These are phyloP conservation scores for Metarhizium rileyi DNA, from an alignment of 2,329 filamentous ascomycete species.

Conservation along the genomic window DNA sequence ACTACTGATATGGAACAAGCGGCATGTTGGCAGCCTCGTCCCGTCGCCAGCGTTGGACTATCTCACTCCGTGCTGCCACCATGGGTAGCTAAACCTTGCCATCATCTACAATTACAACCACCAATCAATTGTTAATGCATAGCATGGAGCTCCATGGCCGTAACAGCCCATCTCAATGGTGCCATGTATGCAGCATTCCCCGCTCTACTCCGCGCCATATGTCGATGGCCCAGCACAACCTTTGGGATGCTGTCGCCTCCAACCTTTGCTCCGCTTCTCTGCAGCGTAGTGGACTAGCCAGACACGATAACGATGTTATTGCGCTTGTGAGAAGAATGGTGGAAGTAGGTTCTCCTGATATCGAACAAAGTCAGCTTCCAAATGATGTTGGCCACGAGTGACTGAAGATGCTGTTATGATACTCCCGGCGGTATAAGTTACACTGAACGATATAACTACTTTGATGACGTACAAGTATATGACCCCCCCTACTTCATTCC, in stretches of 20 bases:
- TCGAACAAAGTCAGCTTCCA: not conserved
- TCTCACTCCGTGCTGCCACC: not conserved
- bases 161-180: slow-evolving; percentile 8
- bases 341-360: slow-evolving; percentile 7
- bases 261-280: not conserved
- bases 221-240: slow-evolving; percentile 14
- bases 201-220: slow-evolving; percentile 9
- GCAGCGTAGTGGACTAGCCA: slow-evolving; percentile 3
- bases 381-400: not conserved
- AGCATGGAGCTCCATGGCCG: slow-evolving; percentile 2
- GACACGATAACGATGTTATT: slow-evolving; percentile 7
- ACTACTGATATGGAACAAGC: not conserved
- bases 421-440: not conserved
- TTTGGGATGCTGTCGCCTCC: slow-evolving; percentile 9
- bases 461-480: not conserved
- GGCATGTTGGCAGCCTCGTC: not conserved
- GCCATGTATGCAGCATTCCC: slow-evolving; percentile 6
- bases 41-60: not conserved
- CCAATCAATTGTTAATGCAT: not conserved
- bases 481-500: not conserved
- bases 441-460: not conserved
- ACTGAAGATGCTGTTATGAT: not conserved
- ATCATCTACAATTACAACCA: not conserved
- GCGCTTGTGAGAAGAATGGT: slow-evolving; percentile 7
- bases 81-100: not conserved